Conservation (phyloP, 768 basidiomycete species). For the Coprinellus micaceus region DNA sequence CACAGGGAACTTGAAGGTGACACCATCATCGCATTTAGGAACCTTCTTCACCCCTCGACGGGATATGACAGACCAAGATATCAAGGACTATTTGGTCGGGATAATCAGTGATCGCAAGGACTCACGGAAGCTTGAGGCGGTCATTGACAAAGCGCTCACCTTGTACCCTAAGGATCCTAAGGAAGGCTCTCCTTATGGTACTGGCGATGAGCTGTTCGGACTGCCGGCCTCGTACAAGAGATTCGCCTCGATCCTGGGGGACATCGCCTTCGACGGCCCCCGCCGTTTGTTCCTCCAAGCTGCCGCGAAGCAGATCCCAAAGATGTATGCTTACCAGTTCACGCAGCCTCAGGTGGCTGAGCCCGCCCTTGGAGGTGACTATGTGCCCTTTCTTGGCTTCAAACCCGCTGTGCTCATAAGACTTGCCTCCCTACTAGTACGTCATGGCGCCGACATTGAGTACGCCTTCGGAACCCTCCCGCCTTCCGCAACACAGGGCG, state of each 20-base stretch:
- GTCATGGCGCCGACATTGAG: too few relatives aligned
- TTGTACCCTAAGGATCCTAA: conserved; percentile 41
- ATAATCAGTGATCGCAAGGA: background rate
- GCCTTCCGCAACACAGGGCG: too few relatives aligned
- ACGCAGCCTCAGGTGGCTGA: conserved; percentile 31
- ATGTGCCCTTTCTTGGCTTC: too few relatives aligned
- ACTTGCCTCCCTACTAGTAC: too few relatives aligned
- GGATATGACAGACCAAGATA: conserved; percentile 21
- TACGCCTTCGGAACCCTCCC: too few relatives aligned
- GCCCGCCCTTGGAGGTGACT: conserved; percentile 27
- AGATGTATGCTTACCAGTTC: conserved; percentile 41
- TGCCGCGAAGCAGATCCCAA: conserved; percentile 32
- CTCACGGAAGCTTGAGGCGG: background rate
- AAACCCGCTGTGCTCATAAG: too few relatives aligned
- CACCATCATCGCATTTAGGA: conserved; percentile 27
- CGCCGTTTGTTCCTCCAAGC: conserved; percentile 39
- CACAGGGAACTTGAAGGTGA: too few relatives aligned
- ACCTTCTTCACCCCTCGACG: conserved; percentile 30
- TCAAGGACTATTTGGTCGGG: conserved; percentile 12
- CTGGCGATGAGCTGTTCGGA: conserved; percentile 43
- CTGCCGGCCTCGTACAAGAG: conserved; percentile 30
- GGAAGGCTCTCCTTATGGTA: conserved; percentile 42
- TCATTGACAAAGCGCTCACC: conserved; percentile 20
- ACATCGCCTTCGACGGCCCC: conserved; percentile 37
- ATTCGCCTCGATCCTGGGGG: conserved; percentile 28